Conservation (phyloP, 768 basidiomycete genomes). For the Macrolepiota albuminosa region DNA sequence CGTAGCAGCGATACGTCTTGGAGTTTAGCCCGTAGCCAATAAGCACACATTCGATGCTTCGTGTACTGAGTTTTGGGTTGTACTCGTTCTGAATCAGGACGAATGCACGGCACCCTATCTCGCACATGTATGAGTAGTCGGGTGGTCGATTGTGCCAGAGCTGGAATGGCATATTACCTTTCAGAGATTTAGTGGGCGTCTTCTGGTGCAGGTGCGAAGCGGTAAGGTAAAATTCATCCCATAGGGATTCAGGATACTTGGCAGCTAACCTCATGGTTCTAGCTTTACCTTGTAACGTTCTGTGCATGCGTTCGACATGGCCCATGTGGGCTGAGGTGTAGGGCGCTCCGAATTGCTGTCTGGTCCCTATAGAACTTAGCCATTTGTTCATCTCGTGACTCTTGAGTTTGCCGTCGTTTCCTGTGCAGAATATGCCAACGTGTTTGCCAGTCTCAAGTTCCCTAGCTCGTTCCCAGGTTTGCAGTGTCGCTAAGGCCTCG, state of each 20-base stretch:
- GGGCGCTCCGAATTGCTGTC: constrained; percentile 3
- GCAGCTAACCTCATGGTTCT: constrained; percentile 21
- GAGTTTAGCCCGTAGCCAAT: background rate
- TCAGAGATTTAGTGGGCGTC: background rate
- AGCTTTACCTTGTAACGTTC: no score
- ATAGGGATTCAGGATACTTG: constrained; percentile 18
- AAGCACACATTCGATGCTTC: background rate
- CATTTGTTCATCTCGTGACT: constrained; percentile 11
- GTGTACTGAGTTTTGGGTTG: background rate
- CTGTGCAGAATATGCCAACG: constrained; percentile 6
- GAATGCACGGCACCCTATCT: background rate
- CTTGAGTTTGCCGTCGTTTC: constrained; percentile 6
- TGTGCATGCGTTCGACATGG: constrained; percentile 25
- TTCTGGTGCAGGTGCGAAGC: background rate
- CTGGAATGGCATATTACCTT: no score
- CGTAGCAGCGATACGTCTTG: background rate
- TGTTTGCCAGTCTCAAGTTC: no score
- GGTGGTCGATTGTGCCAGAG: background rate
- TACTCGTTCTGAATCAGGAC: background rate
- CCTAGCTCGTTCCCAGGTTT: no score
- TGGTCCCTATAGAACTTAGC: constrained; percentile 8
- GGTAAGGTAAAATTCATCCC: constrained; percentile 17
- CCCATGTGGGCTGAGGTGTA: constrained; percentile 26
- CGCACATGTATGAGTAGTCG: background rate
- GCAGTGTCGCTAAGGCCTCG: no score